phyloP scores from a whole-genome alignment of 495 filamentous ascomycete genomes.

The Copromyces sp. region DNA sequence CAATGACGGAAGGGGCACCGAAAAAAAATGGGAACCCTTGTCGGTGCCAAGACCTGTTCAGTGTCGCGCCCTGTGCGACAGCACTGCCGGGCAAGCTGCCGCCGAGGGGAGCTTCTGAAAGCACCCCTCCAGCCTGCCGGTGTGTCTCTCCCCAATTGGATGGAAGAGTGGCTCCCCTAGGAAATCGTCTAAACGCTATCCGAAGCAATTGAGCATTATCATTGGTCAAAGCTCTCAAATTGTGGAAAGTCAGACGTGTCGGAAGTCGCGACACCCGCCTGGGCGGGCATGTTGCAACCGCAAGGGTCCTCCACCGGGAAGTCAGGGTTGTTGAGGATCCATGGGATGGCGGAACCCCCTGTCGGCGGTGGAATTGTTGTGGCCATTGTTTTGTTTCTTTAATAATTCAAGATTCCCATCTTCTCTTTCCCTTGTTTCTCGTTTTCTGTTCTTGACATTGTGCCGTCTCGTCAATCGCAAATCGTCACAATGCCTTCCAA shows the following conservation, averaged over 20 bases:
- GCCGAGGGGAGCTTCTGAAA: background rate
- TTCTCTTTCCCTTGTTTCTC: slow-evolving; percentile 1
- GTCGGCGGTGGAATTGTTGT: background rate
- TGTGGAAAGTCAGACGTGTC: background rate
- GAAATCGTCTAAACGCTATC: background rate
- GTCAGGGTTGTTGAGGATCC: background rate
- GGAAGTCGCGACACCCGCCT: background rate
- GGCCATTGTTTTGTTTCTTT: background rate
- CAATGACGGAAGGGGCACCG: background rate
- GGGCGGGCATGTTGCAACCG: background rate
- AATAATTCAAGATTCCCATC: background rate
- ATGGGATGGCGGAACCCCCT: background rate
- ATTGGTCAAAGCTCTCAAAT: background rate
- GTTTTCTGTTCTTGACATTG: background rate
- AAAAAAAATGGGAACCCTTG: background rate
- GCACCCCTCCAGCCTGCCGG: background rate
- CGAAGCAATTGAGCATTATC: background rate
- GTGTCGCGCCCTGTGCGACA: background rate
- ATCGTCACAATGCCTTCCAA: slow-evolving; percentile 11
- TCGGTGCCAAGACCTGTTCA: background rate
- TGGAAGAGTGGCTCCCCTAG: background rate
- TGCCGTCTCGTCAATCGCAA: background rate
- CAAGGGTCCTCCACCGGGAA: background rate
- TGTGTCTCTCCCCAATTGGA: background rate
- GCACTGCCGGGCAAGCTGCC: background rate